Evolutionary conservation across 106 monocot species (phyloP), one percentile per base, ranked within the genome.

Genomic region (Dendrobium nobile): DNA sequence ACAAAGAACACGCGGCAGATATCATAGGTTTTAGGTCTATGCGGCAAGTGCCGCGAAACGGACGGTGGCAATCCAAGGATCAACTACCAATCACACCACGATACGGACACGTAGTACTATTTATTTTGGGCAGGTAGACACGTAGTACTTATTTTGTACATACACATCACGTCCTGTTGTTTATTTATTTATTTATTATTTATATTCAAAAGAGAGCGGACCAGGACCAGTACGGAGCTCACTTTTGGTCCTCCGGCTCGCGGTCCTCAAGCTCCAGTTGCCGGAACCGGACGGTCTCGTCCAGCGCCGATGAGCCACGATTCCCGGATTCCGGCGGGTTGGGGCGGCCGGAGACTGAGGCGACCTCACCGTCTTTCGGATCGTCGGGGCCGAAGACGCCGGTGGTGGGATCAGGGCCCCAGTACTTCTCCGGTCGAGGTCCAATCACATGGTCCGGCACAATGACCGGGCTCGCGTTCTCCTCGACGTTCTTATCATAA

Each of bases 401-500:
- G 44, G 91, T 91, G 13, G 47, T 68, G 7, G 91, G 91, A 37
- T 91, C 65, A 0, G 91, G 91, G 67, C 77, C 85, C 91, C 91
- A 91, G 81, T 85, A 91, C 65, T 83, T 88, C 42, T 87, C 85
- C 1, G 91, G 47, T 64, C 67, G 41, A 67, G 79, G 27, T 27
- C 40, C 40, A 33, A 85, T 89, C 84, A 79, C 79, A 81, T 84
- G 31, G 77, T 89, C 87, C 51, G 89, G 89, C 42, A 89, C 89
- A 58, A 82, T 73, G 22, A 16, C 77, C 82, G 89, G 87, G 17
- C 73, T 56, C 72, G 82, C 80, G 56, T 80, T 78, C 9, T 89
- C 87, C 10, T 89, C 89, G 17, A 89, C 68, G 43, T 89, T 74
- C 89, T 89, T 89, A 37, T 87, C 89, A 75, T 89, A 89, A 24